A percentile compares a stretch with the other conserved stretches of the same genome.
Evolutionary conservation across 192 early-diverging fungal genomes (phyloP).

Genomic region (Linnemannia exigua): DNA sequence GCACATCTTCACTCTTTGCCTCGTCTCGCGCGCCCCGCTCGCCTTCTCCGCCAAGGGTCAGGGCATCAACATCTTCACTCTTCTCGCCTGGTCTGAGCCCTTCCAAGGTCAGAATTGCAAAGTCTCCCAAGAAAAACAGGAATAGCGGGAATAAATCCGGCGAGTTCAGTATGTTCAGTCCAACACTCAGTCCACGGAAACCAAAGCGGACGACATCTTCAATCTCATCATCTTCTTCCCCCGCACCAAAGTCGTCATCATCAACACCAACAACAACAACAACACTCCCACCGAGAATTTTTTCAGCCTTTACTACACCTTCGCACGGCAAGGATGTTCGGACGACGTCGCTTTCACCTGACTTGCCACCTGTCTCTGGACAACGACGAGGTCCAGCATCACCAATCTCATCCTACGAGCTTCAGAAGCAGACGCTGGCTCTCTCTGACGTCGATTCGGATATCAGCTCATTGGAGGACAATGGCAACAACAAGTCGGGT

Average conservation of each 20-base stretch:
- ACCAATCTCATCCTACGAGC: slow-evolving; percentile 18
- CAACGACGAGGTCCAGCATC: slow-evolving; percentile 5
- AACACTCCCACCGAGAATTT: neutral
- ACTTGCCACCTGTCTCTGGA: neutral
- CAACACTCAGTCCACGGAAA: slow-evolving; percentile 50
- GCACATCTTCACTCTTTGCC: slow-evolving; percentile 17
- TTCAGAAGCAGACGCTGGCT: slow-evolving; percentile 8
- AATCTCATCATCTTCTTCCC: neutral
- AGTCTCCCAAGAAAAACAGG: slow-evolving; percentile 16
- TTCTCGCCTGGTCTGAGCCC: slow-evolving; percentile 34
- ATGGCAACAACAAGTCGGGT: neutral
- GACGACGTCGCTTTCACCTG: neutral
- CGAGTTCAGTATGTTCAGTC: slow-evolving; percentile 41
- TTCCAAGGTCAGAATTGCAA: slow-evolving; percentile 12
- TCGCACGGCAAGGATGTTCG: neutral
- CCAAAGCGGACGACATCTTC: neutral
- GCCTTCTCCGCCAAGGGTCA: neutral
- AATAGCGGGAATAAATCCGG: neutral
- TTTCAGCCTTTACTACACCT: neutral
- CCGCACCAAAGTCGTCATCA: neutral
- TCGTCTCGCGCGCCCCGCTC: slow-evolving; percentile 1
- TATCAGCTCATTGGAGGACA: slow-evolving; percentile 38
- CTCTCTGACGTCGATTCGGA: slow-evolving; percentile 51
- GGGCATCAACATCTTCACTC: slow-evolving; percentile 6
- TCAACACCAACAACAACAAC: neutral